Conservation (phyloP, 1,284 basidiomycete species). For the Fistulina hepatica region DNA sequence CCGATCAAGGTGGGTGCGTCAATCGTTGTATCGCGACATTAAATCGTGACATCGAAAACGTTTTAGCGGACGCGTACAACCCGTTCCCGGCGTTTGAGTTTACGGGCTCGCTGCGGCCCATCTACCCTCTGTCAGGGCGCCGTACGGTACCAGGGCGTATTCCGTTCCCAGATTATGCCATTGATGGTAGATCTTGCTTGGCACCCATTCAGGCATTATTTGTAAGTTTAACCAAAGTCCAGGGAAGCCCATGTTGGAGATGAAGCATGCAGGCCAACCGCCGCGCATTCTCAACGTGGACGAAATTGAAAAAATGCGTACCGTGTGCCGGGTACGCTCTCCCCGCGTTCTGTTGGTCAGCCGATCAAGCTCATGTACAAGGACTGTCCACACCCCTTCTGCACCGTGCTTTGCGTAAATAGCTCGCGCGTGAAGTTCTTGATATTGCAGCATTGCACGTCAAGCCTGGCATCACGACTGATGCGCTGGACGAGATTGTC, state of each 20-base stretch:
- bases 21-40: background rate
- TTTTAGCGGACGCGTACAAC: slow-evolving; percentile 55
- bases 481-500: slow-evolving; percentile 87
- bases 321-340: slow-evolving; percentile 53
- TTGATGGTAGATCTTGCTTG: slow-evolving; percentile 42
- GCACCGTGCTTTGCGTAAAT: slow-evolving; percentile 1
- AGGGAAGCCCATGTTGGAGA: slow-evolving; percentile 59
- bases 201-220: slow-evolving; percentile 15
- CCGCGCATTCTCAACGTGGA: slow-evolving; percentile 50
- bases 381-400: too few relatives aligned
- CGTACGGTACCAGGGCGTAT: slow-evolving; percentile 65
- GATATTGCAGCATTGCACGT: slow-evolving; percentile 80
- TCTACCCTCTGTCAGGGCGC: slow-evolving; percentile 65
- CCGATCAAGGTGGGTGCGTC: slow-evolving; percentile 14
- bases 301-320: slow-evolving; percentile 72
- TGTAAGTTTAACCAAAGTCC: slow-evolving; percentile 13
- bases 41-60: background rate
- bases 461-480: slow-evolving; percentile 86
- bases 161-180: slow-evolving; percentile 65
- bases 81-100: slow-evolving; percentile 58
- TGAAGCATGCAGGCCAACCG: slow-evolving; percentile 41
- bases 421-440: slow-evolving; percentile 87
- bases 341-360: slow-evolving; percentile 6
- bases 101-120: slow-evolving; percentile 60
- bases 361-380: slow-evolving; percentile 6